Conservation (phyloP, 2,329 filamentous ascomycete genomes). For the Trichoderma sp. region DNA sequence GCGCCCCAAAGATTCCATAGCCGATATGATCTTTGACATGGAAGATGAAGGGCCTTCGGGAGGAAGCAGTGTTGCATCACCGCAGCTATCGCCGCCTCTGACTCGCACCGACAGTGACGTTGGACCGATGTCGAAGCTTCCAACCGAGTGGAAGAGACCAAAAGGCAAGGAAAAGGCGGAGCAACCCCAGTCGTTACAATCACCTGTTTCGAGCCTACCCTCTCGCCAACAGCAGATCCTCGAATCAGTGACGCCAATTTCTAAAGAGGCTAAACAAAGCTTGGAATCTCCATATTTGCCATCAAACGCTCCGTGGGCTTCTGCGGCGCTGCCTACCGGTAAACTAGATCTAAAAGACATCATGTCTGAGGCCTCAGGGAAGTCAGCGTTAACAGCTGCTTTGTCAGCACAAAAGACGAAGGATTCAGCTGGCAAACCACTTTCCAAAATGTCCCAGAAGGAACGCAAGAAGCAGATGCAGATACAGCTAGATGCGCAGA, state of each 20-base stretch:
- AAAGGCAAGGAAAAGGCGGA: constrained; percentile 36
- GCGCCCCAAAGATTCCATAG: constrained; percentile 67
- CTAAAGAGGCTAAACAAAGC: not conserved
- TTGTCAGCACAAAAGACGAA: constrained; percentile 56
- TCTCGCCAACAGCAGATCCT: constrained; percentile 13
- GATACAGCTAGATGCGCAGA: constrained; percentile 57
- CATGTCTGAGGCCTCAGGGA: constrained; percentile 63
- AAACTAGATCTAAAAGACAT: constrained; percentile 79
- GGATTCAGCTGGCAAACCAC: constrained; percentile 45
- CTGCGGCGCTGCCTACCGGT: constrained; percentile 55
- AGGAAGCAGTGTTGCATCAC: constrained; percentile 38
- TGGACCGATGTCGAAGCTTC: constrained; percentile 39
- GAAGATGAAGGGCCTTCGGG: constrained; percentile 68
- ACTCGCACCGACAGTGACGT: constrained; percentile 35
- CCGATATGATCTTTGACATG: constrained; percentile 92
- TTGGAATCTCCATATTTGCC: constrained; percentile 29
- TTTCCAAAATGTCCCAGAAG: constrained; percentile 80
- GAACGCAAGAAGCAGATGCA: constrained; percentile 85
- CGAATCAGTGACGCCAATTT: not conserved
- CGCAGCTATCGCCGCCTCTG: constrained; percentile 31
- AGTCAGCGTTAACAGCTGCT: constrained; percentile 58
- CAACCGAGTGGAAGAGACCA: constrained; percentile 36
- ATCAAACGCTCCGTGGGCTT: constrained; percentile 53
- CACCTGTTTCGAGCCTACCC: constrained; percentile 29
- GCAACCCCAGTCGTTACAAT: constrained; percentile 27